phyloP scores from a whole-genome alignment of 352 stramenopile species.

The Globisporangium barbulae region DNA sequence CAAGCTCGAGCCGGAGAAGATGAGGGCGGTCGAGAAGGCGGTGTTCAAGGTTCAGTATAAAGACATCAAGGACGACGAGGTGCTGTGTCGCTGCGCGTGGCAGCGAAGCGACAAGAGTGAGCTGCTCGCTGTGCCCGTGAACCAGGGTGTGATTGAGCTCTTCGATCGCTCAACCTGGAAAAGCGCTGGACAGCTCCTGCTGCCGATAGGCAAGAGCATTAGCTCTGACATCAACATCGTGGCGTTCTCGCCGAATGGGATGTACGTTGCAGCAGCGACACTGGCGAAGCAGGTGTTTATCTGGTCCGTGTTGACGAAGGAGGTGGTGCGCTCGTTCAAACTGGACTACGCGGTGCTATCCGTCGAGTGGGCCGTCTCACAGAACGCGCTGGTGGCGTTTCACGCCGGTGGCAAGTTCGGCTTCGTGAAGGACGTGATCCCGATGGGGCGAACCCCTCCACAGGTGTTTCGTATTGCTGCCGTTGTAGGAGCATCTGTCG shows the following conservation, averaged over 20 bases:
- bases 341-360: constrained; percentile 54
- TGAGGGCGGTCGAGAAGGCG: constrained; percentile 43
- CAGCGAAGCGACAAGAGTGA: constrained; percentile 24
- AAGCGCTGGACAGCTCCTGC: constrained; percentile 33
- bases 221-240: constrained; percentile 64
- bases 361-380: constrained; percentile 54
- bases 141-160: constrained; percentile 69
- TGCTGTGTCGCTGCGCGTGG: constrained; percentile 67
- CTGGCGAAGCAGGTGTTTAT: constrained; percentile 74
- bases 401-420: constrained; percentile 59
- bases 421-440: constrained; percentile 66
- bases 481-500: neutral
- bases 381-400: constrained; percentile 55
- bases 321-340: constrained; percentile 53
- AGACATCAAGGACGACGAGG: constrained; percentile 60
- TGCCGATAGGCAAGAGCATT: constrained; percentile 58
- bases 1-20: constrained; percentile 32
- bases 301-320: constrained; percentile 50
- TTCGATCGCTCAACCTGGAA: constrained; percentile 50
- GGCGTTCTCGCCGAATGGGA: constrained; percentile 77
- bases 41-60: constrained; percentile 54
- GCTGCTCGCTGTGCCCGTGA: constrained; percentile 58
- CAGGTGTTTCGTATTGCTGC: constrained; percentile 18
- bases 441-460: constrained; percentile 46
- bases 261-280: constrained; percentile 64